Percentiles rank a stretch among this genome's conserved stretches.
Evolutionary conservation across 2,329 filamentous ascomycete species (phyloP).

Genomic region (Verticillium zaregamsianum): DNA sequence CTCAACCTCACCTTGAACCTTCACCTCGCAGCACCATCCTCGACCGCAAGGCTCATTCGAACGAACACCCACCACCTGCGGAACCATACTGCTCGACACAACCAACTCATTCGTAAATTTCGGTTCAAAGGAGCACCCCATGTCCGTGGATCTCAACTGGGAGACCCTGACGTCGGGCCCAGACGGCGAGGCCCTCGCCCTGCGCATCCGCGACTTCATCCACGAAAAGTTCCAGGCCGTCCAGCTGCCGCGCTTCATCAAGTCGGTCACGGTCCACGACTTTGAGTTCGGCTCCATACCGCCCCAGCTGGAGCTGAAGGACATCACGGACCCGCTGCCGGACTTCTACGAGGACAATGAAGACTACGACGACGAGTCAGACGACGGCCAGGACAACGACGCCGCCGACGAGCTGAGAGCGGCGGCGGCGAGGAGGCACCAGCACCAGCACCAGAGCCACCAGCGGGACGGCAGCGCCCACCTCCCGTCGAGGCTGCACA

Average conservation of each 20-base stretch:
- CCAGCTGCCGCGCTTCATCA: slow-evolving; percentile 89
- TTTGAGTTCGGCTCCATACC: slow-evolving; percentile 86
- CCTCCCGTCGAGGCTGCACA: slow-evolving; percentile 1
- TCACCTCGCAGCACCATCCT: background rate
- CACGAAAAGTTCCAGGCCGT: slow-evolving; percentile 95
- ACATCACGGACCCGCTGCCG: slow-evolving; percentile 90
- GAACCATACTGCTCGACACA: background rate
- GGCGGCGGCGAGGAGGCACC: background rate
- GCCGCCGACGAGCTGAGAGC: slow-evolving; percentile 26
- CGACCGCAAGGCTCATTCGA: background rate
- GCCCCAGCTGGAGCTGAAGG: slow-evolving; percentile 87
- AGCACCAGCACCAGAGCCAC: slow-evolving; percentile 11
- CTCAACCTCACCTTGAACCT: background rate
- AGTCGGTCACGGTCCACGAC: slow-evolving; percentile 88
- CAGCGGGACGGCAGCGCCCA: slow-evolving; percentile 25
- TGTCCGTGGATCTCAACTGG: slow-evolving; percentile 99
- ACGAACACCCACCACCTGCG: background rate
- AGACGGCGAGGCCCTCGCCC: slow-evolving; percentile 80
- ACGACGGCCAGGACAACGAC: slow-evolving; percentile 28
- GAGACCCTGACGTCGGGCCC: slow-evolving; percentile 83
- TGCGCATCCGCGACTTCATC: slow-evolving; percentile 86
- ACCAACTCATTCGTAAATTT: no score
- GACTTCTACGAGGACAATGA: slow-evolving; percentile 91
- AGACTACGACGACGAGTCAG: slow-evolving; percentile 46
- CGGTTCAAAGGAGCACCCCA: slow-evolving; percentile 30